Evolutionary conservation across 192 early-diverging fungal genomes (phyloP).

Genomic region (Backusella mclennaniae): DNA sequence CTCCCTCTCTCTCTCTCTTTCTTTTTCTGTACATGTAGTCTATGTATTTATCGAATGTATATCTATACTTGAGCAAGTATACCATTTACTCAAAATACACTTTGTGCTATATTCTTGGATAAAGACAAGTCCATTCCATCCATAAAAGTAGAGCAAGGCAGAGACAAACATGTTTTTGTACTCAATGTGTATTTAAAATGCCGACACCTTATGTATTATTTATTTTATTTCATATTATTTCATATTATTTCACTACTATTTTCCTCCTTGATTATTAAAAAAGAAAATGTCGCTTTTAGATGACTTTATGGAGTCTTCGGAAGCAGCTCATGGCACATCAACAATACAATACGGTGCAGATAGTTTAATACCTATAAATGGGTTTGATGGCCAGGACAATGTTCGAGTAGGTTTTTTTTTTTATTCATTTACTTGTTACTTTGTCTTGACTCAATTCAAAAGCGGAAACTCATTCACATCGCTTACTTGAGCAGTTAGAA

Average conservation of each 20-base stretch:
- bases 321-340: slow-evolving; percentile 22
- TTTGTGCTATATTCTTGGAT: too few species aligned
- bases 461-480: neutral
- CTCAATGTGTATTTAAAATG: too few species aligned
- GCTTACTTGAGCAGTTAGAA: neutral
- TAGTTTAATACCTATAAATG: slow-evolving; percentile 6
- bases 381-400: slow-evolving; percentile 24
- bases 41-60: too few species aligned
- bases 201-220: too few species aligned
- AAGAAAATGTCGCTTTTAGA: slow-evolving; percentile 44
- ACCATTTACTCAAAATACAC: too few species aligned
- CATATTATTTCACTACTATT: neutral
- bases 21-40: too few species aligned
- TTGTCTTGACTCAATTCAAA: neutral
- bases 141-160: too few species aligned
- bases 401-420: slow-evolving; percentile 21
- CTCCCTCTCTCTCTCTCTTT: too few species aligned
- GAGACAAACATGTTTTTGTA: too few species aligned
- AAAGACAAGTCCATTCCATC: too few species aligned
- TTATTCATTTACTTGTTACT: neutral
- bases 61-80: too few species aligned
- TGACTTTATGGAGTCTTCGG: slow-evolving; percentile 44
- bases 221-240: neutral
- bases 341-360: slow-evolving; percentile 15
- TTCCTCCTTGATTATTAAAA: neutral